These are phyloP conservation scores for Vickermania spadyakhi DNA, from an alignment of 208 protist species.

Conservation along the genomic window DNA sequence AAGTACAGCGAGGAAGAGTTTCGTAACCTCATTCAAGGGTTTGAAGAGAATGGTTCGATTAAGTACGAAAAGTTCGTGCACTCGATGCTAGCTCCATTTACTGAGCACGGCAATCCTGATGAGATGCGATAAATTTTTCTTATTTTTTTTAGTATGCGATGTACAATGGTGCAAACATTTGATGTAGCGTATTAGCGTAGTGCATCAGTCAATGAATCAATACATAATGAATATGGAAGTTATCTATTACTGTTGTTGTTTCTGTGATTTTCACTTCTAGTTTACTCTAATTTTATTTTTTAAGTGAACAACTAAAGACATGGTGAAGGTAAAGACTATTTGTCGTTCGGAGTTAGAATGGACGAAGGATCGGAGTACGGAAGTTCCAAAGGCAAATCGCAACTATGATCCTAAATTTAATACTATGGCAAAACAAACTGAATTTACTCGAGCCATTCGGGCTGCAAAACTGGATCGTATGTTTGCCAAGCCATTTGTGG, in stretches of 20 bases:
- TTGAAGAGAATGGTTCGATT: constrained; percentile 85
- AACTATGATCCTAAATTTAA: constrained; percentile 93
- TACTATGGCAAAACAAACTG: constrained; percentile 94
- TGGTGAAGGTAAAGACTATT: constrained; percentile 92
- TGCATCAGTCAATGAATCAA: no score
- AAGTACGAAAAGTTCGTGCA: constrained; percentile 86
- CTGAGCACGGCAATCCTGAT: constrained; percentile 63
- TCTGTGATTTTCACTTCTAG: no score
- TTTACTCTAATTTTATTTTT: no score
- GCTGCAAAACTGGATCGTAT: constrained; percentile 94
- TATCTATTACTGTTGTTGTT: no score
- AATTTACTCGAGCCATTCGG: constrained; percentile 95
- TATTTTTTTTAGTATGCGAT: no score
- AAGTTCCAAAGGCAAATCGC: constrained; percentile 85
- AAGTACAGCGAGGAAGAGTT: constrained; percentile 95
- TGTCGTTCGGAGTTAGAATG: constrained; percentile 89
- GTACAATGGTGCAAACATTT: no score
- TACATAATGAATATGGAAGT: no score
- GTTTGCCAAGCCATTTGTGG: constrained; percentile 96
- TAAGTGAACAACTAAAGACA: no score
- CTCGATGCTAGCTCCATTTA: constrained; percentile 88
- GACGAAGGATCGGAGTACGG: constrained; percentile 85
- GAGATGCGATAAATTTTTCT: constrained; percentile 23
- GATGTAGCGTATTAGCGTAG: no score
- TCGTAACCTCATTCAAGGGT: constrained; percentile 86